phyloP scores from a whole-genome alignment of 176 grass and related monocot genomes.

The Musa acuminata region DNA sequence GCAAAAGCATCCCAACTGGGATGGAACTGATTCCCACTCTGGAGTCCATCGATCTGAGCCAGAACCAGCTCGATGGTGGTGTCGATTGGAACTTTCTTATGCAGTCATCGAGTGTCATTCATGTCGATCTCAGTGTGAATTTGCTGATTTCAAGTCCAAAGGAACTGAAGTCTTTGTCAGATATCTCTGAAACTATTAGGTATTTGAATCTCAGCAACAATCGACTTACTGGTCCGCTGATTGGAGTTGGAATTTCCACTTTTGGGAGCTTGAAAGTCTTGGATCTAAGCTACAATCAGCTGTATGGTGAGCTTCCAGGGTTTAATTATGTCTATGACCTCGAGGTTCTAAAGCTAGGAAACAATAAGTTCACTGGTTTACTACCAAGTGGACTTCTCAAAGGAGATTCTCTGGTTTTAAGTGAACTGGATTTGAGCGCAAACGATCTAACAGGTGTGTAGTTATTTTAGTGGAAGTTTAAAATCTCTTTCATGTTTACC shows the following conservation, averaged over 20 bases:
- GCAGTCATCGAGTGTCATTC: conserved; percentile 46
- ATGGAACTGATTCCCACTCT: conserved; percentile 52
- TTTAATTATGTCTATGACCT: conserved; percentile 99
- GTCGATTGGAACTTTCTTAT: conserved; percentile 97
- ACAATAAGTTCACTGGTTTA: conserved; percentile 81
- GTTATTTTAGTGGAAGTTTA: background rate
- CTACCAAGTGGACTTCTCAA: conserved; percentile 88
- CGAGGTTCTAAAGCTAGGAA: conserved; percentile 70
- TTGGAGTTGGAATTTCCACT: conserved; percentile 73
- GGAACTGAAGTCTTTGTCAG: conserved; percentile 81
- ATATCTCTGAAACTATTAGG: conserved; percentile 75
- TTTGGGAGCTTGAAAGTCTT: conserved; percentile 93
- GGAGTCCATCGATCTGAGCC: conserved; percentile 73
- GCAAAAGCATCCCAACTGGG: conserved; percentile 62
- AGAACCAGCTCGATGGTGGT: conserved; percentile 74
- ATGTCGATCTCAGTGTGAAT: conserved; percentile 92
- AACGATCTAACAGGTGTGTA: conserved; percentile 84
- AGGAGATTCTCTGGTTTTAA: conserved; percentile 86
- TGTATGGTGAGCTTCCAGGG: conserved; percentile 86
- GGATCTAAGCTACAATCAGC: conserved; percentile 81
- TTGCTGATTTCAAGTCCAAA: conserved; percentile 61
- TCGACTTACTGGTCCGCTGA: conserved; percentile 65
- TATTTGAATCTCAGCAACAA: conserved; percentile 89
- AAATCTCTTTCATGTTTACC: background rate
- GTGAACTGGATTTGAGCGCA: conserved; percentile 75